A percentile compares a stretch with the other conserved stretches of the same genome.
Evolutionary conservation across 495 filamentous ascomycete species (phyloP).

Genomic region (Aspergillus carlsbadensis): DNA sequence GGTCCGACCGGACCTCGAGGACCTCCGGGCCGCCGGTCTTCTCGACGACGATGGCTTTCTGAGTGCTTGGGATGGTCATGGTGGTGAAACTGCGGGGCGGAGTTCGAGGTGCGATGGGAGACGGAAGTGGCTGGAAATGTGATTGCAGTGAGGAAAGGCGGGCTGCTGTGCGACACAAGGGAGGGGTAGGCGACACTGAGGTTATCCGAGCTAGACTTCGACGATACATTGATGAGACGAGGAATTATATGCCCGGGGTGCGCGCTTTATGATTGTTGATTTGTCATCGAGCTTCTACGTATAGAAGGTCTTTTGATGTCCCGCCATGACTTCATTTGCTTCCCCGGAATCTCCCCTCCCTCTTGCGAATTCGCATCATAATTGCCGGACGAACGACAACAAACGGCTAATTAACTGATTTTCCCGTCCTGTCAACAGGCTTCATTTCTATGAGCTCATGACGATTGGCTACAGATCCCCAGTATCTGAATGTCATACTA

Average conservation of each 20-base stretch:
- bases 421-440: background rate
- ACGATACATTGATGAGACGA: background rate
- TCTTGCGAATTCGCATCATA: no score
- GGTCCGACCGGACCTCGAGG: conserved; percentile 68
- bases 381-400: no score
- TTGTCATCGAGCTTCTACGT: background rate
- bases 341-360: no score
- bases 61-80: conserved; percentile 61
- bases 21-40: conserved; percentile 78
- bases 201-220: background rate
- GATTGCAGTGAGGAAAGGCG: conserved; percentile 11
- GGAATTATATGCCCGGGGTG: background rate
- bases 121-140: background rate
- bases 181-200: conserved; percentile 1
- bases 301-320: background rate
- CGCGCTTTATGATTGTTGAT: background rate
- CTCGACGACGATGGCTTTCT: conserved; percentile 71
- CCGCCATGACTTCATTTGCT: background rate
- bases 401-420: no score
- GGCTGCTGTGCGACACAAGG: background rate
- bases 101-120: background rate
- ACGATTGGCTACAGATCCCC: background rate
- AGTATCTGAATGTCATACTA: background rate
- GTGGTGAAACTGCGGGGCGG: conserved; percentile 22
- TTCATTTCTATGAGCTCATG: background rate